These are phyloP conservation scores for Vigna angularis DNA, from an alignment of 306 rosid species.

Conservation along the genomic window DNA sequence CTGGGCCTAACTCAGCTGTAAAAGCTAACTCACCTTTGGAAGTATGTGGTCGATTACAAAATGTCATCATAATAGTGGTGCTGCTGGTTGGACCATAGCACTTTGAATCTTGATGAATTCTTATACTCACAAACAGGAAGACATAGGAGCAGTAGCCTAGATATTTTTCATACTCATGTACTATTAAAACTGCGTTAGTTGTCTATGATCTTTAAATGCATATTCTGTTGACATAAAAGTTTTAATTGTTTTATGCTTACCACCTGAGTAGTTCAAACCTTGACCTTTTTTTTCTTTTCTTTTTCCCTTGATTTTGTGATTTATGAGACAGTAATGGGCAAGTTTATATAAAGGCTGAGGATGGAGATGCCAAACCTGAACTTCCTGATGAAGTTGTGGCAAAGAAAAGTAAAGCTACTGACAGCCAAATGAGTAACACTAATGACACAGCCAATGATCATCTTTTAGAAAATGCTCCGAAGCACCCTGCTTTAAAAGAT, in stretches of 20 bases:
- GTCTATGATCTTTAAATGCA: slow-evolving; percentile 8
- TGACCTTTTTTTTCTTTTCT: slow-evolving; percentile 29
- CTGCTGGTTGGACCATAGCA: slow-evolving; percentile 26
- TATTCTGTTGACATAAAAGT: slow-evolving; percentile 40
- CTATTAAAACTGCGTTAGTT: slow-evolving; percentile 26
- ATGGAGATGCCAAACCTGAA: slow-evolving; percentile 57
- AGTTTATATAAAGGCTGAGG: slow-evolving; percentile 49
- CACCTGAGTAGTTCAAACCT: slow-evolving; percentile 35
- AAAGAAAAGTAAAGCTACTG: slow-evolving; percentile 64
- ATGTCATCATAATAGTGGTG: slow-evolving; percentile 27
- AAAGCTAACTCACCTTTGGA: slow-evolving; percentile 29
- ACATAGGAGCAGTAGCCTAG: slow-evolving; percentile 31
- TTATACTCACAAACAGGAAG: slow-evolving; percentile 16
- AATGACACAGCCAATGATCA: slow-evolving; percentile 41
- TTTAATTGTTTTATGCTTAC: slow-evolving; percentile 35
- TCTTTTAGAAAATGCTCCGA: slow-evolving; percentile 50
- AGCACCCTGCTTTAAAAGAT: slow-evolving; percentile 46
- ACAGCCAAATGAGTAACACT: slow-evolving; percentile 43
- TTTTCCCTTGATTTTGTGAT: slow-evolving; percentile 36
- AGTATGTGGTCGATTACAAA: slow-evolving; percentile 24
- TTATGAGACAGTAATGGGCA: slow-evolving; percentile 58
- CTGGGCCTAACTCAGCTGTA: background rate
- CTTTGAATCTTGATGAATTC: slow-evolving; percentile 28
- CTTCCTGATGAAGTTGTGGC: slow-evolving; percentile 48
- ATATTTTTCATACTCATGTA: slow-evolving; percentile 30